Conservation (phyloP, 805 yeast species). For the Pachysolen tannophilus region DNA sequence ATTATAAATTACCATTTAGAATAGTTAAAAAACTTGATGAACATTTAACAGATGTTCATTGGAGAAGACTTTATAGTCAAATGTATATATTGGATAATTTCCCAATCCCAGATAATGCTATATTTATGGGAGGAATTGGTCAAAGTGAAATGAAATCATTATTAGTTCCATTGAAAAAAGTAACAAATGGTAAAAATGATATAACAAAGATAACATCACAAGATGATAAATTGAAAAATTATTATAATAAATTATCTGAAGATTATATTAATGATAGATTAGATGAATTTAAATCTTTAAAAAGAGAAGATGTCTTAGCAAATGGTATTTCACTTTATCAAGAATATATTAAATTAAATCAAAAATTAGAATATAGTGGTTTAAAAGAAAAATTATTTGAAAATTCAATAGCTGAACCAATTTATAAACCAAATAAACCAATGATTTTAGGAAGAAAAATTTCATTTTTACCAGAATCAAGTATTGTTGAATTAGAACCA, state of each 20-base stretch:
- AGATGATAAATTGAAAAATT: background rate
- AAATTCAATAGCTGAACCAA: background rate
- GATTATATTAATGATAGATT: background rate
- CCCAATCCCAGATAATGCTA: conserved; percentile 4
- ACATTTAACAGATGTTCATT: conserved; percentile 5
- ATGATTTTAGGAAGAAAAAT: conserved; percentile 1
- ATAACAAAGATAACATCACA: conserved; percentile 4
- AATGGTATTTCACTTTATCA: conserved; percentile 5
- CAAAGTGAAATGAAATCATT: background rate
- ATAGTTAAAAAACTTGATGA: conserved; percentile 8
- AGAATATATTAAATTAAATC: conserved; percentile 1
- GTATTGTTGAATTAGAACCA: background rate
- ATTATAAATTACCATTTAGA: conserved; percentile 9
- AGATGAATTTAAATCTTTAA: background rate
- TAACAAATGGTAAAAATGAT: conserved; percentile 6
- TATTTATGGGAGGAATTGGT: conserved; percentile 6
- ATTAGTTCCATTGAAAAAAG: conserved; percentile 6
- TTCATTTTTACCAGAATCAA: background rate
- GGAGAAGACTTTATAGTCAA: conserved; percentile 6
- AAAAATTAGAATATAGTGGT: background rate
- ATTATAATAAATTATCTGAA: conserved; percentile 3
- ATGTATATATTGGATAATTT: conserved; percentile 1
- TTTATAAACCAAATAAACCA: conserved; percentile 1
- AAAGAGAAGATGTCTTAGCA: conserved; percentile 1
- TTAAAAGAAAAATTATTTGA: too few species aligned